Percentiles rank a stretch among this genome's conserved stretches.
Evolutionary conservation across 495 filamentous ascomycete genomes (phyloP).

Genomic region (Tuber melanosporum): DNA sequence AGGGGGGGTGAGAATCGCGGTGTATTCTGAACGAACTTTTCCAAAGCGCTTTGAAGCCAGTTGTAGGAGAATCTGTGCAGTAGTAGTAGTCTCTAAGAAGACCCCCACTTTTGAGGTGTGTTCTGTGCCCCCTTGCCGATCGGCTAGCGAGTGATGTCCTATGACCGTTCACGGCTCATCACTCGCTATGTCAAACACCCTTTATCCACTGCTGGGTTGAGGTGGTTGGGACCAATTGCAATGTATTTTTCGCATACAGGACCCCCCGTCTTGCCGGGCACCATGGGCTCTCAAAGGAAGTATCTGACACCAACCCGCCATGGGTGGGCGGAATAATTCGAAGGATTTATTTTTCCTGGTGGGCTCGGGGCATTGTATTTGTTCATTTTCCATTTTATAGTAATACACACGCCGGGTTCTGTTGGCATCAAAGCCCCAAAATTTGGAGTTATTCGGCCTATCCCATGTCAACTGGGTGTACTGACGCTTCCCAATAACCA

Average conservation of each 20-base stretch:
- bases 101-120: too few relatives aligned
- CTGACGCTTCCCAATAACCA: neutral
- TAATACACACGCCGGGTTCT: neutral
- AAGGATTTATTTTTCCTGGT: neutral
- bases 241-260: neutral
- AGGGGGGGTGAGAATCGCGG: too few relatives aligned
- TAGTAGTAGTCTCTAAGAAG: too few relatives aligned
- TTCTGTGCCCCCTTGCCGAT: too few relatives aligned
- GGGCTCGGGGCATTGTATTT: neutral
- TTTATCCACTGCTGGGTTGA: too few relatives aligned
- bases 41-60: too few relatives aligned
- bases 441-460: neutral
- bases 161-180: too few relatives aligned
- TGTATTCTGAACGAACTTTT: too few relatives aligned
- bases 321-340: neutral
- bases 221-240: neutral
- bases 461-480: neutral
- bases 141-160: too few relatives aligned
- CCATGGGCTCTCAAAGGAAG: neutral
- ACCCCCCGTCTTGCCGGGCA: neutral
- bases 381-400: neutral
- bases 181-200: too few relatives aligned
- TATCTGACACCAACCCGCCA: neutral
- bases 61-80: too few relatives aligned
- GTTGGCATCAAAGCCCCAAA: neutral